These are phyloP conservation scores for Spatholobus suberectus DNA, from an alignment of 306 rosid genomes.

Conservation along the genomic window DNA sequence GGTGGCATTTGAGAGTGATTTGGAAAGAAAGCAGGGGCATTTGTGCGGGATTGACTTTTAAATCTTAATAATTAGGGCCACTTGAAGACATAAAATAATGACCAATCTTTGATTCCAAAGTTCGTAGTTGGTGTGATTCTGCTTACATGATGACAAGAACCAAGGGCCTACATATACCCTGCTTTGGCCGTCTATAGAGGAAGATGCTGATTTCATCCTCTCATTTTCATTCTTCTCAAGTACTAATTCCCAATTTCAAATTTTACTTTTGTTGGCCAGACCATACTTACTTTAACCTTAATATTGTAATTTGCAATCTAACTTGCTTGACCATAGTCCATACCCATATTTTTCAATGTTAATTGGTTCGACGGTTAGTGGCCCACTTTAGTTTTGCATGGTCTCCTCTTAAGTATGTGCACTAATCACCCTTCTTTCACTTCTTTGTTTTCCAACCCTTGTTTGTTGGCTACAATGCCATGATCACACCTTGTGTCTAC, in stretches of 20 bases:
- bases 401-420: constrained; percentile 32
- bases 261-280: constrained; percentile 30
- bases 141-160: constrained; percentile 56
- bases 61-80: constrained; percentile 42
- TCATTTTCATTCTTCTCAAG: not conserved
- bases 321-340: constrained; percentile 14
- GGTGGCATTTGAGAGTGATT: constrained; percentile 50
- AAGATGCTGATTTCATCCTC: constrained; percentile 67
- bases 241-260: constrained; percentile 1
- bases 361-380: constrained; percentile 58
- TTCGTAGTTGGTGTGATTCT: constrained; percentile 58
- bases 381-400: constrained; percentile 52
- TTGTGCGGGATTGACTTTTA: constrained; percentile 44
- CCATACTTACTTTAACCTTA: constrained; percentile 29
- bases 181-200: constrained; percentile 63
- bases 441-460: constrained; percentile 31
- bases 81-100: constrained; percentile 48
- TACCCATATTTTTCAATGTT: constrained; percentile 34
- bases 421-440: constrained; percentile 15
- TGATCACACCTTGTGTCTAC: not conserved
- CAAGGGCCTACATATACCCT: constrained; percentile 41
- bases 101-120: constrained; percentile 53
- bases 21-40: constrained; percentile 37
- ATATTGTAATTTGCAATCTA: constrained; percentile 37
- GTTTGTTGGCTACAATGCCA: constrained; percentile 25